phyloP scores from a whole-genome alignment of 208 protist genomes.

The Vickermania spadyakhi region DNA sequence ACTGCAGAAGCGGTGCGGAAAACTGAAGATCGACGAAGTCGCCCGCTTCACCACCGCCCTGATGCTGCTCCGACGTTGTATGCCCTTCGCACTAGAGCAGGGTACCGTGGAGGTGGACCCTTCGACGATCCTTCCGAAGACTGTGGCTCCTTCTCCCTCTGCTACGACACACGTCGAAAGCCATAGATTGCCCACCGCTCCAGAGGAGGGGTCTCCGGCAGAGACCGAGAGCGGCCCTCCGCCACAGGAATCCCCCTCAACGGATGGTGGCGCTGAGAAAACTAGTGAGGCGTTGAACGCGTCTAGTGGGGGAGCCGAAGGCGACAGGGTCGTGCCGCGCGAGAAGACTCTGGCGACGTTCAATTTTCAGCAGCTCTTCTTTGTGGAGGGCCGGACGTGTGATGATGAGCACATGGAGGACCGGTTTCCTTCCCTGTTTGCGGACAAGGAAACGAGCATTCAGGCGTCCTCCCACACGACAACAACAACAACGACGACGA shows the following conservation, averaged over 20 bases:
- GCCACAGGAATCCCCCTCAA: no score
- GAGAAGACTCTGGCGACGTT: constrained; percentile 32
- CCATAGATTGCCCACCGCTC: neutral
- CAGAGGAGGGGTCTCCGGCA: no score
- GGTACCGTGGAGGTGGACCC: constrained; percentile 19
- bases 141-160: neutral
- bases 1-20: constrained; percentile 3
- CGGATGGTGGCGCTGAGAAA: no score
- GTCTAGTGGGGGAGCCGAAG: neutral
- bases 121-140: no score
- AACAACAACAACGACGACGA: neutral
- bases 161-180: neutral
- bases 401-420: constrained; percentile 37
- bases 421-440: constrained; percentile 28
- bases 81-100: constrained; percentile 62
- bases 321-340: neutral
- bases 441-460: constrained; percentile 7
- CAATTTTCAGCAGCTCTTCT: constrained; percentile 68
- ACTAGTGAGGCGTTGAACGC: neutral
- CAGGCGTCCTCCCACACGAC: neutral
- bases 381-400: constrained; percentile 53
- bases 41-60: constrained; percentile 43
- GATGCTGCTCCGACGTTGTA: constrained; percentile 38
- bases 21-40: constrained; percentile 10
- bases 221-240: neutral